Evolutionary conservation across 1,284 basidiomycete genomes (phyloP).

Genomic region (Sphaerobolus stellatus): DNA sequence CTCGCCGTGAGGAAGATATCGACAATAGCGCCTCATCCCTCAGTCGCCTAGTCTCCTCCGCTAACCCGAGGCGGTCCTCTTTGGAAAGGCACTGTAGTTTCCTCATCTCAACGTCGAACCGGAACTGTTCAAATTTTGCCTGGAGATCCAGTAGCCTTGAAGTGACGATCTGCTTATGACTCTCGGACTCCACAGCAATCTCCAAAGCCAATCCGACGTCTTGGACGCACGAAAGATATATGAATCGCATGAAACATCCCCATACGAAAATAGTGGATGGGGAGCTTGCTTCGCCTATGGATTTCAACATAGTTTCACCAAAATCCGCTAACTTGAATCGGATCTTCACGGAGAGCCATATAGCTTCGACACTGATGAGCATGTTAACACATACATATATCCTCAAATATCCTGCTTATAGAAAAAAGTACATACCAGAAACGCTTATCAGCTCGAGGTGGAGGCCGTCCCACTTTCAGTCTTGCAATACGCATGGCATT

Average conservation of each 20-base stretch:
- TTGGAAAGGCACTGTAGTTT: slow-evolving; percentile 17
- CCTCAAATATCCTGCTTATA: background rate
- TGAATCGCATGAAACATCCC: slow-evolving; percentile 40
- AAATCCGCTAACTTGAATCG: slow-evolving; percentile 43
- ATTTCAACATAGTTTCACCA: slow-evolving; percentile 29
- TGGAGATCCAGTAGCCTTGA: slow-evolving; percentile 39
- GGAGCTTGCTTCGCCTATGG: slow-evolving; percentile 11
- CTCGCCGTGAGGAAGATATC: background rate
- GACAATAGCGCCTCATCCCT: background rate
- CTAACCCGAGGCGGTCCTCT: slow-evolving; percentile 19
- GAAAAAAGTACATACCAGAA: slow-evolving; percentile 28
- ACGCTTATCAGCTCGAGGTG: slow-evolving; percentile 53
- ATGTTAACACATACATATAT: background rate
- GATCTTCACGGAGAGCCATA: slow-evolving; percentile 46
- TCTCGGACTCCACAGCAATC: slow-evolving; percentile 35
- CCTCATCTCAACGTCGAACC: slow-evolving; percentile 35
- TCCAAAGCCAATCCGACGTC: slow-evolving; percentile 43
- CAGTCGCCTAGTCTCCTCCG: background rate
- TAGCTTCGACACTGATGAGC: slow-evolving; percentile 44
- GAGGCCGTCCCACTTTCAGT: slow-evolving; percentile 50
- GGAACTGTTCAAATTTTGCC: slow-evolving; percentile 40
- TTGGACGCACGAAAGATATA: slow-evolving; percentile 39
- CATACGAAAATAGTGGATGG: slow-evolving; percentile 29
- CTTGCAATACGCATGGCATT: slow-evolving; percentile 48
- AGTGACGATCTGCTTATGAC: slow-evolving; percentile 38